Base-by-base conservation (phyloP, 306 rosid genomes). In the Delonix regia region DNA sequence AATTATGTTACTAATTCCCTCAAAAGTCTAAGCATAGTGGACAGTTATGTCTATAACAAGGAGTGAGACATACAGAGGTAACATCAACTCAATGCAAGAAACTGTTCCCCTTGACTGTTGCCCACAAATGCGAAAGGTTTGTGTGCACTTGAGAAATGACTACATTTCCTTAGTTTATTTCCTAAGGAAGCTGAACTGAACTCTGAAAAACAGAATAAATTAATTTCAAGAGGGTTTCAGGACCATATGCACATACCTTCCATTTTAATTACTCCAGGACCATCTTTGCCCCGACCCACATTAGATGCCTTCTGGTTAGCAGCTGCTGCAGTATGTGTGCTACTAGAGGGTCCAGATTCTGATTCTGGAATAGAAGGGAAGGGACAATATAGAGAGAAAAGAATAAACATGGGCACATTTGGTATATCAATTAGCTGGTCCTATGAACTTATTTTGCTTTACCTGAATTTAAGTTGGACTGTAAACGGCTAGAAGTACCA, bases 271-370 rank as follows among this genome's bases (percentile, higher is more conserved):
- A 91, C 62, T 48, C 84, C 88, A 47, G 81, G 88, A 60, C 87
- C 86, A 78, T 88, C 94, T 88, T 92, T 92, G 59, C 91, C 89
- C 42, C 87, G 89, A 51, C 71, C 64, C 21, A 63, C 80, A 72
- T 87, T 85, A 67, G 97, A 89, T 16, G 91, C 91, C 85, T 90
- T 95, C 80, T 82, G 86, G 79, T 91, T 93, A 83, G 85, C 82
- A 51, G 84, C 83, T 47, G 87, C 75, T 24, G 84, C 87, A 76
- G 83, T 42, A 67, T 69, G 87, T 39, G 81, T 39, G 70, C 79
- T 78, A 80, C 83, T 78, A 19, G 84, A 73, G 10, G 86, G 84
- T 25, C 88, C 92, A 71, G 92, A 75, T 78, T 87, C 97, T 53
- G 57, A 83, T 73, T 90, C 95, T 94, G 70, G 78, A 85, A 64